These are phyloP conservation scores for Trichoderma gracile DNA, from an alignment of 2,329 filamentous ascomycete genomes.

Conservation along the genomic window DNA sequence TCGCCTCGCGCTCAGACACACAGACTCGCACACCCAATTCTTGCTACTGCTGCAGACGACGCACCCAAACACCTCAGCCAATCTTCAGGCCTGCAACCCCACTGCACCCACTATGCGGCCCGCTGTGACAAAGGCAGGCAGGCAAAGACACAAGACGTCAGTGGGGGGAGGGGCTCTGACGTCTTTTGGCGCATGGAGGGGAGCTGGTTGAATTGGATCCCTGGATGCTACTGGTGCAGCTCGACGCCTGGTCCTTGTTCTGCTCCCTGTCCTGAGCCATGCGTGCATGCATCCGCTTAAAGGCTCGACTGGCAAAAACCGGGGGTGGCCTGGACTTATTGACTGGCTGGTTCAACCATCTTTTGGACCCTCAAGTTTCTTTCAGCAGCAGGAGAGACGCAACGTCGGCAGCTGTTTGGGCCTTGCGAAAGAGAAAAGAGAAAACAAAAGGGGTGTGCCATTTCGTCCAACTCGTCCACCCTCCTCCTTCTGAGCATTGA, in stretches of 20 bases:
- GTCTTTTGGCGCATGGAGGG: not conserved
- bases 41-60: not conserved
- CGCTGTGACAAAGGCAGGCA: slow-evolving; percentile 25
- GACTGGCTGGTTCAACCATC: not conserved
- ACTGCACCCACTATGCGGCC: slow-evolving; percentile 17
- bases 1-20: not conserved
- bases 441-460: not conserved
- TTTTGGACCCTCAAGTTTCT: no score
- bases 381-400: no score
- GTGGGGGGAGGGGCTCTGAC: slow-evolving; percentile 10
- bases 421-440: slow-evolving; percentile 3
- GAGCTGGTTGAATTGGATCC: no score
- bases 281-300: slow-evolving; percentile 14
- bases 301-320: not conserved
- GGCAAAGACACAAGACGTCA: not conserved
- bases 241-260: not conserved
- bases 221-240: not conserved
- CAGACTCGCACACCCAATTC: not conserved
- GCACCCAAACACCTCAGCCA: slow-evolving; percentile 10
- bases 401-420: no score
- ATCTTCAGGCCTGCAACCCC: slow-evolving; percentile 22
- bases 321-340: no score
- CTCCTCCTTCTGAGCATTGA: not conserved
- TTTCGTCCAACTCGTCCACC: not conserved
- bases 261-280: not conserved